Evolutionary conservation across 208 protist genomes (phyloP).

Genomic region (Leishmania guyanensis): DNA sequence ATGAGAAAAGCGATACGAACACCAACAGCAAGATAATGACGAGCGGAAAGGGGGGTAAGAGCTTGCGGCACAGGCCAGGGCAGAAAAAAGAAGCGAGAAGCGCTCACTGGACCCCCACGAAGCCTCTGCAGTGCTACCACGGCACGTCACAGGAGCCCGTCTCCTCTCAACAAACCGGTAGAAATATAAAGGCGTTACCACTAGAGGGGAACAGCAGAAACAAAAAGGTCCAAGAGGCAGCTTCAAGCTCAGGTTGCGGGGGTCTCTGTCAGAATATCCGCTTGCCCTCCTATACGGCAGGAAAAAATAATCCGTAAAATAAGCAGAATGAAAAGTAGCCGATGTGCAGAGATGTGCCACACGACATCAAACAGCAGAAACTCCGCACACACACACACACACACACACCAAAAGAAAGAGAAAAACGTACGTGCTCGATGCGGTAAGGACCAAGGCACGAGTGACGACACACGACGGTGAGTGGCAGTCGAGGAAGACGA

Average conservation of each 20-base stretch:
- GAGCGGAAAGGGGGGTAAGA: neutral
- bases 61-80: neutral
- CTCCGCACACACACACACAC: too few species aligned
- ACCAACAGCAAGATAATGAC: neutral
- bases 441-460: neutral
- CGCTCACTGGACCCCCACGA: neutral
- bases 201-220: neutral
- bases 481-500: neutral
- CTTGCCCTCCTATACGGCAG: neutral
- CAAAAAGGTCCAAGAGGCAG: neutral
- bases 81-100: neutral
- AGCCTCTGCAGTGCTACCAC: neutral
- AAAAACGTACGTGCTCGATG: neutral
- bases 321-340: neutral
- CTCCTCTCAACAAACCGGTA: neutral
- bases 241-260: neutral
- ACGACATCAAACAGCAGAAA: neutral
- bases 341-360: neutral
- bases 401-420: neutral
- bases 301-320: neutral
- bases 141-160: neutral
- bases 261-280: neutral
- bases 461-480: neutral
- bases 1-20: neutral
- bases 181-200: neutral